phyloP scores from a whole-genome alignment of 108 stramenopile species.

The Asterionellopsis glacialis region DNA sequence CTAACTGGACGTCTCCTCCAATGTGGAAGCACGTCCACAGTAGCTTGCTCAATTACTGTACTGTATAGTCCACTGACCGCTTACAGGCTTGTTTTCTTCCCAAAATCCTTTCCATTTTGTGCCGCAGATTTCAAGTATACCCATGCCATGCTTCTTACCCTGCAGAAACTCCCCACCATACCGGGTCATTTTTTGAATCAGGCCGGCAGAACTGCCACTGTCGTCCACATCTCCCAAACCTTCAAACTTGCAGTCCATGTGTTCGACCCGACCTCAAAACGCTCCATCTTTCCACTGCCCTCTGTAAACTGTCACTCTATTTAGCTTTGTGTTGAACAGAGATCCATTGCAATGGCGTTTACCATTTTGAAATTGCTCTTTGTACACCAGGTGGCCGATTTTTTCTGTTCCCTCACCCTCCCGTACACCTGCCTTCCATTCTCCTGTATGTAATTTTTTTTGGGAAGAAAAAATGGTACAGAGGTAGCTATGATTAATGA shows the following conservation, averaged over 20 bases:
- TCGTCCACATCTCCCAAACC: no score
- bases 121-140: neutral
- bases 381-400: slow-evolving; percentile 9
- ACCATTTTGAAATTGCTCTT: slow-evolving; percentile 38
- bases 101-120: no score
- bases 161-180: neutral
- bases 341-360: slow-evolving; percentile 37
- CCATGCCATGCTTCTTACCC: neutral
- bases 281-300: slow-evolving; percentile 33
- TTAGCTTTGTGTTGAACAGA: slow-evolving; percentile 23
- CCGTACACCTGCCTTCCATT: neutral
- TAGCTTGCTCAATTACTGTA: no score
- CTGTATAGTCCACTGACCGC: no score
- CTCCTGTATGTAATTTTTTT: no score
- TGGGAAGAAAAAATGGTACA: no score
- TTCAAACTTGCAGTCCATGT: neutral
- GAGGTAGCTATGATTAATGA: no score
- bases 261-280: slow-evolving; percentile 33
- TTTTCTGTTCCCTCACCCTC: slow-evolving; percentile 1
- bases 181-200: neutral
- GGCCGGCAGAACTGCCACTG: no score
- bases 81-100: no score
- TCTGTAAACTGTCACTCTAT: neutral
- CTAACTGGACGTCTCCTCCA: no score
- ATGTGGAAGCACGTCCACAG: no score